These are phyloP conservation scores for Astraeus odoratus DNA, from an alignment of 768 basidiomycete genomes.

Conservation along the genomic window DNA sequence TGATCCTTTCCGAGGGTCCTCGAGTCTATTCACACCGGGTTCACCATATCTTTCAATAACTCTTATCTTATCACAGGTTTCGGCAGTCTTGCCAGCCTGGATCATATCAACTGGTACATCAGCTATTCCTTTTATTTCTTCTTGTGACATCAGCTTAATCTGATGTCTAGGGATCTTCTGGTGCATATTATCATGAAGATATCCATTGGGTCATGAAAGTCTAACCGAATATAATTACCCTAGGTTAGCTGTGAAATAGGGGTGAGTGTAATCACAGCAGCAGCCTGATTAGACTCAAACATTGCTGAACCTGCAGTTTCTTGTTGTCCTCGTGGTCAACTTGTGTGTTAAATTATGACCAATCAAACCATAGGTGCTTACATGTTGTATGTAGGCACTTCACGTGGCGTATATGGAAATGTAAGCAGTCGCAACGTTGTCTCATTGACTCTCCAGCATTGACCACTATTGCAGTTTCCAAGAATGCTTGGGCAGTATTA, in stretches of 20 bases:
- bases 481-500: not conserved
- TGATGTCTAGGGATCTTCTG: not conserved
- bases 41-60: not conserved
- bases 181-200: not conserved
- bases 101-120: not conserved
- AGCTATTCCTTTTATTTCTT: not conserved
- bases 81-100: not conserved
- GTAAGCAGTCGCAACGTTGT: not conserved
- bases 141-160: not conserved
- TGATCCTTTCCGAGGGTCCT: too few relatives aligned
- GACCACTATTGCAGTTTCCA: not conserved
- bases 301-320: not conserved
- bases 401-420: slow-evolving; percentile 3
- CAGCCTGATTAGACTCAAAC: not conserved
- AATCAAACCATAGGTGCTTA: too few relatives aligned
- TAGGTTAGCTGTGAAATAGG: not conserved
- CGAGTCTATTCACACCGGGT: not conserved
- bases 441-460: not conserved
- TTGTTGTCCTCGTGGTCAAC: not conserved
- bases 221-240: not conserved
- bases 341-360: not conserved
- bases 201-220: not conserved
- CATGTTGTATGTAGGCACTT: not conserved
- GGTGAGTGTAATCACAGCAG: not conserved
- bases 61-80: not conserved